Conservation (phyloP, 192 early-diverging fungal species). For the Pilobolus umbonatus region DNA sequence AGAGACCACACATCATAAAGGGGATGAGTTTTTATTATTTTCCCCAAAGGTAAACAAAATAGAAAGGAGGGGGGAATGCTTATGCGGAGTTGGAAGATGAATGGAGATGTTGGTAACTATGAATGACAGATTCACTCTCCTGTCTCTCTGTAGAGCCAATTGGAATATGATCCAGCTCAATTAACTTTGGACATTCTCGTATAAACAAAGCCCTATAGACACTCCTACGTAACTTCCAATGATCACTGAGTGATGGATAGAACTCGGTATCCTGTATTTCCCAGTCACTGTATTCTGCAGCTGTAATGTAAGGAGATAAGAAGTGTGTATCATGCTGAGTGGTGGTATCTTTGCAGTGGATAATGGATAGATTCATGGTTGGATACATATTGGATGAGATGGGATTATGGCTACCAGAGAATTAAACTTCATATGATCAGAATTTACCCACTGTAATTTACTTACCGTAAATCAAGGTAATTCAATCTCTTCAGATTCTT, state of each 20-base stretch:
- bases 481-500: slow-evolving; percentile 12
- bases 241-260: neutral
- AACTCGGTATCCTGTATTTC: neutral
- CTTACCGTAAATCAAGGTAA: slow-evolving; percentile 24
- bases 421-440: neutral
- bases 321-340: neutral
- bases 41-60: too few relatives aligned
- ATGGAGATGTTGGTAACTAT: neutral
- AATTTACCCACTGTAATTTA: neutral
- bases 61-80: too few relatives aligned
- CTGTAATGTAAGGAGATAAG: slow-evolving; percentile 6
- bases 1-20: too few relatives aligned
- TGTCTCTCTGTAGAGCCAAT: slow-evolving; percentile 2
- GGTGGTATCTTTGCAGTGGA: neutral
- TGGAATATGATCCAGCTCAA: slow-evolving; percentile 7
- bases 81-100: too few relatives aligned
- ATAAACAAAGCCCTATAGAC: slow-evolving; percentile 21
- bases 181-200: neutral
- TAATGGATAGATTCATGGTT: neutral
- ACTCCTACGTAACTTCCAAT: slow-evolving; percentile 10
- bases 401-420: slow-evolving; percentile 13
- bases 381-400: slow-evolving; percentile 10
- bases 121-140: neutral
- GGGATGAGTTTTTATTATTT: too few relatives aligned
- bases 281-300: slow-evolving; percentile 11